phyloP scores from a whole-genome alignment of 495 filamentous ascomycete genomes.

The Xylaria flabelliformis region DNA sequence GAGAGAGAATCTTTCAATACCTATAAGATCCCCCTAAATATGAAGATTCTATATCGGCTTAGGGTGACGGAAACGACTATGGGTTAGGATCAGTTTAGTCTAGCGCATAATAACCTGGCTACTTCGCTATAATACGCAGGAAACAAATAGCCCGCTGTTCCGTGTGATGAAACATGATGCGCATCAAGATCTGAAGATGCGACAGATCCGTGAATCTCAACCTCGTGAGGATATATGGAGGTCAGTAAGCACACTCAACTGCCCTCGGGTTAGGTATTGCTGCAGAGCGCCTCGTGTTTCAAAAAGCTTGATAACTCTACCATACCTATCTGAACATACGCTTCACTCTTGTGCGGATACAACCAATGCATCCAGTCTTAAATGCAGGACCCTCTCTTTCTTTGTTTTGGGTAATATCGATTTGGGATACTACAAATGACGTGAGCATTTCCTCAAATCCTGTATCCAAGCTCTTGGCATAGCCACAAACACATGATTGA shows the following conservation, averaged over 20 bases:
- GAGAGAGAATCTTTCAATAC: not conserved
- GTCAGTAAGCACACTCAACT: not conserved
- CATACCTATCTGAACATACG: no score
- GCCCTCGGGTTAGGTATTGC: not conserved
- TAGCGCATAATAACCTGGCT: conserved; percentile 1
- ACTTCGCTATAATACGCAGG: not conserved
- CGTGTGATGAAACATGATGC: conserved; percentile 16
- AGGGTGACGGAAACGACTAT: not conserved
- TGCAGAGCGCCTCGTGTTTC: conserved; percentile 11
- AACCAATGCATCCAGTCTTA: no score
- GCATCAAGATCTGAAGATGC: conserved; percentile 17
- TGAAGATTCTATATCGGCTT: not conserved
- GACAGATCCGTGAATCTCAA: not conserved
- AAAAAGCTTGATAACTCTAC: not conserved
- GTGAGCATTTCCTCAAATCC: not conserved
- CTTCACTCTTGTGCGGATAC: not conserved
- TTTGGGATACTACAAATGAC: not conserved
- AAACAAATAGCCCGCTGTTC: conserved; percentile 1
- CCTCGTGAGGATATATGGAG: conserved; percentile 3
- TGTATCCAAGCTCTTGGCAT: conserved; percentile 6
- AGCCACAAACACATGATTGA: conserved; percentile 1
- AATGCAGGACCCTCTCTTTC: not conserved
- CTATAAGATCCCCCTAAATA: conserved; percentile 12
- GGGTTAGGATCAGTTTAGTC: conserved; percentile 6
- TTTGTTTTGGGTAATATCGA: not conserved